phyloP scores from a whole-genome alignment of 805 yeast genomes.

The Kazachstania bromeliacearum region DNA sequence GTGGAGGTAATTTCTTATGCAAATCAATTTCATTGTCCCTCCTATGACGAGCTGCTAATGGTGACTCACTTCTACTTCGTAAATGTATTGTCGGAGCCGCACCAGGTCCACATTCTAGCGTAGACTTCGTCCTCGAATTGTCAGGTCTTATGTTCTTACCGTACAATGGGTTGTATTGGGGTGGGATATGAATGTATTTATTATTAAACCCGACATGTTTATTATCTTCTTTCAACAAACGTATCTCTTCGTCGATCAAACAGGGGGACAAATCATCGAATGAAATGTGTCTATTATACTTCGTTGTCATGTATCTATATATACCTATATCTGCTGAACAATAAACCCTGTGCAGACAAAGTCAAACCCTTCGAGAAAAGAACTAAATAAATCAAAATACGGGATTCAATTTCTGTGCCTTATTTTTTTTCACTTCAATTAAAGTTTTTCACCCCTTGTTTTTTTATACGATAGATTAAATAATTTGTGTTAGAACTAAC shows the following conservation, averaged over 20 bases:
- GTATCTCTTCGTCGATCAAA: conserved; percentile 22
- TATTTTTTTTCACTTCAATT: too few relatives aligned
- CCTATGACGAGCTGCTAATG: conserved; percentile 3
- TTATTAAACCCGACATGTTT: conserved; percentile 17
- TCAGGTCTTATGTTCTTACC: background rate
- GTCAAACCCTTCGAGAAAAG: too few relatives aligned
- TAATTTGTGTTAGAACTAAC: too few relatives aligned
- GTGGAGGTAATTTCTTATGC: conserved; percentile 19
- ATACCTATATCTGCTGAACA: too few relatives aligned
- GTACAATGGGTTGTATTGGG: conserved; percentile 24
- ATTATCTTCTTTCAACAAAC: conserved; percentile 12
- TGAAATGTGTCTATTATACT: conserved; percentile 23
- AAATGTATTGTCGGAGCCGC: background rate
- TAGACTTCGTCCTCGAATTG: too few relatives aligned
- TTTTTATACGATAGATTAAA: too few relatives aligned
- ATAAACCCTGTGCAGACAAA: too few relatives aligned
- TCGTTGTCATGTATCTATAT: too few relatives aligned
- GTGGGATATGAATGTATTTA: conserved; percentile 24
- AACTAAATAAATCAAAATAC: too few relatives aligned
- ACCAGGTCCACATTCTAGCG: background rate
- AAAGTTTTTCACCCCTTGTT: too few relatives aligned
- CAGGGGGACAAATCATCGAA: conserved; percentile 28
- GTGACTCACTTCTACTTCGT: conserved; percentile 12
- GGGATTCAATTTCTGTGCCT: too few relatives aligned
- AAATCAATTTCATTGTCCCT: background rate